phyloP scores from a whole-genome alignment of 805 yeast species.

The Kodamaea leandrae region DNA sequence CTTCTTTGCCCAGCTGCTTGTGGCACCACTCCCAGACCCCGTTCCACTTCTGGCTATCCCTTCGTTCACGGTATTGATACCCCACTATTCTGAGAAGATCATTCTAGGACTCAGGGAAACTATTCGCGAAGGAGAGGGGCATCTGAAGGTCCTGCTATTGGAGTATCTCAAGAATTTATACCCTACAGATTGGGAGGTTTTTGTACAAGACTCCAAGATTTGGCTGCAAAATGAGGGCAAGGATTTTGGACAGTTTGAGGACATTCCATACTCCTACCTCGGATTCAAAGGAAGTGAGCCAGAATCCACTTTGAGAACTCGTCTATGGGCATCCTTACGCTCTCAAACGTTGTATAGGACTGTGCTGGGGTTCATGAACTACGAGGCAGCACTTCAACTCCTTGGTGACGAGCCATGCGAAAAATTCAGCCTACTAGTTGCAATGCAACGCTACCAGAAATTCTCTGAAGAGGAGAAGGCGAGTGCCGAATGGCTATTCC shows the following conservation, averaged over 20 bases:
- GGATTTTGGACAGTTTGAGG: constrained; percentile 40
- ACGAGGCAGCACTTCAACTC: constrained; percentile 67
- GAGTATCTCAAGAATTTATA: constrained; percentile 75
- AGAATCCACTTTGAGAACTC: constrained; percentile 63
- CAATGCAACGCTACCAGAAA: constrained; percentile 80
- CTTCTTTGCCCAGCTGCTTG: constrained; percentile 52
- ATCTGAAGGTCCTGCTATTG: constrained; percentile 54
- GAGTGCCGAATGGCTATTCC: constrained; percentile 64
- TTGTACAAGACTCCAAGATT: constrained; percentile 72
- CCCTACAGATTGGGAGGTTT: constrained; percentile 76
- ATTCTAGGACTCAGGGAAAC: constrained; percentile 44
- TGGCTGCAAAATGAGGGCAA: constrained; percentile 3
- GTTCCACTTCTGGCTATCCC: constrained; percentile 49
- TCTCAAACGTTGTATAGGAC: constrained; percentile 84
- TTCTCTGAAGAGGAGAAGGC: constrained; percentile 64
- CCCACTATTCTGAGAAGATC: constrained; percentile 53
- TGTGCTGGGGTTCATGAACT: constrained; percentile 79
- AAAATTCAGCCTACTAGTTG: constrained; percentile 77
- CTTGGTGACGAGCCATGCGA: constrained; percentile 38
- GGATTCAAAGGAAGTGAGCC: constrained; percentile 71
- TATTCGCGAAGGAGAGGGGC: constrained; percentile 41
- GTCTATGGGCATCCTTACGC: constrained; percentile 85
- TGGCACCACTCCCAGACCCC: constrained; percentile 49
- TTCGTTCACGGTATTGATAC: constrained; percentile 48
- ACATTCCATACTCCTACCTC: constrained; percentile 66